Percentiles rank a stretch among this genome's conserved stretches.
These are phyloP conservation scores for Theobroma grandiflorum DNA, from an alignment of 441 rosid genomes.

Conservation along the genomic window DNA sequence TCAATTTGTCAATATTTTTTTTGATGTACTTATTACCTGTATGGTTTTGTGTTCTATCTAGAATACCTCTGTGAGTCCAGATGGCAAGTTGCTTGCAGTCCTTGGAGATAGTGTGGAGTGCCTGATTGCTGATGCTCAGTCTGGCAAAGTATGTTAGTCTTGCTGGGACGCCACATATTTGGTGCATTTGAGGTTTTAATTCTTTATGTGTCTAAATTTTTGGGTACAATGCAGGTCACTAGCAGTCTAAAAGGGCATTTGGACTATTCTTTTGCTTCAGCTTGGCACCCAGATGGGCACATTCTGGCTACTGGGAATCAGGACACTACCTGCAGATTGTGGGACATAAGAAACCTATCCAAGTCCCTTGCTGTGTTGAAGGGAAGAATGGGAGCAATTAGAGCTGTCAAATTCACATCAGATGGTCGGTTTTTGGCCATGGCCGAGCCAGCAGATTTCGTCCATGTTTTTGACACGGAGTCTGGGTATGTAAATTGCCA, in stretches of 20 bases:
- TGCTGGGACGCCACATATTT: background rate
- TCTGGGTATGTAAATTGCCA: conserved; percentile 57
- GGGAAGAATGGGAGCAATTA: conserved; percentile 81
- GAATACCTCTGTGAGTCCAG: conserved; percentile 67
- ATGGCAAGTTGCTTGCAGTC: conserved; percentile 66
- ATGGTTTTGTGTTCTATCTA: conserved; percentile 29
- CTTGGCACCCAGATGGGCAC: conserved; percentile 79
- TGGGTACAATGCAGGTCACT: conserved; percentile 34
- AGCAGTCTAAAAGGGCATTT: conserved; percentile 64
- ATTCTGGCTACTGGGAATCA: conserved; percentile 80
- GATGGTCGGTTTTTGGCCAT: conserved; percentile 75
- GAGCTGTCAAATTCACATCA: conserved; percentile 68
- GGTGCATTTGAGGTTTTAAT: background rate
- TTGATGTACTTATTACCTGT: background rate
- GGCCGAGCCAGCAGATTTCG: conserved; percentile 82
- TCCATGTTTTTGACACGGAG: conserved; percentile 59
- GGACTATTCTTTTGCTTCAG: conserved; percentile 79
- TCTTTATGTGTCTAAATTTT: background rate
- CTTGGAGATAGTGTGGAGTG: conserved; percentile 73
- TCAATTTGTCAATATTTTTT: background rate
- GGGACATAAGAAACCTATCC: conserved; percentile 74
- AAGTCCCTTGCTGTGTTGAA: conserved; percentile 59
- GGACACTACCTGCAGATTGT: conserved; percentile 78
- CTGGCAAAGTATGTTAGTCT: conserved; percentile 59
- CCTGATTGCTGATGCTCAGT: conserved; percentile 60